Evolutionary conservation across 1,139 yeast species (phyloP).

Genomic region (Lodderomyces elongisporus): DNA sequence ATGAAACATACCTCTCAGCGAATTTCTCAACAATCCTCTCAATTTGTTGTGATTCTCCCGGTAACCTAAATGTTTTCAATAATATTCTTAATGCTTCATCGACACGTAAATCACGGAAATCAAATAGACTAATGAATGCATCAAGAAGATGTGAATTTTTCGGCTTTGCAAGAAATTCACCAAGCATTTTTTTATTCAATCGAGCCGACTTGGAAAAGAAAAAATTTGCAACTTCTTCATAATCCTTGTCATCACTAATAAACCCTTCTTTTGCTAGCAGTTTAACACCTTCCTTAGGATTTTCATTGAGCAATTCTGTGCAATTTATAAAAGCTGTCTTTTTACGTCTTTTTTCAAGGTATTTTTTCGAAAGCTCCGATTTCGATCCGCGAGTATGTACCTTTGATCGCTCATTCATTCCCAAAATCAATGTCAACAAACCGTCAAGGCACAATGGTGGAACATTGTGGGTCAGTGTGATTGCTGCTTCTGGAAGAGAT

Average conservation of each 20-base stretch:
- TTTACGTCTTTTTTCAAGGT: constrained; percentile 47
- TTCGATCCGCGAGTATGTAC: constrained; percentile 17
- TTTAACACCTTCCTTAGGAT: constrained; percentile 71
- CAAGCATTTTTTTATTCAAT: constrained; percentile 80
- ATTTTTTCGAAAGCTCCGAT: constrained; percentile 16
- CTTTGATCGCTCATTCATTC: constrained; percentile 57
- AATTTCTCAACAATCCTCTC: constrained; percentile 86
- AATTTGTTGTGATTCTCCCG: constrained; percentile 96
- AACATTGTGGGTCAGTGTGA: constrained; percentile 73
- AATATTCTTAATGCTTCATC: constrained; percentile 89
- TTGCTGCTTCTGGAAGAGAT: constrained; percentile 77
- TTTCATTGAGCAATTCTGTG: constrained; percentile 67
- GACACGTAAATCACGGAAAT: constrained; percentile 72
- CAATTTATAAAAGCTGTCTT: constrained; percentile 73
- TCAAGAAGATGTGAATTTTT: constrained; percentile 55
- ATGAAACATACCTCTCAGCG: constrained; percentile 68
- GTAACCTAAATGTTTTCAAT: constrained; percentile 80
- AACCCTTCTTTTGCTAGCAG: constrained; percentile 60
- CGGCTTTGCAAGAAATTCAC: constrained; percentile 81
- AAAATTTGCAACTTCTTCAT: constrained; percentile 66
- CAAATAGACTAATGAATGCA: constrained; percentile 65
- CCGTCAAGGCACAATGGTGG: constrained; percentile 96
- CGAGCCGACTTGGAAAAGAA: constrained; percentile 75
- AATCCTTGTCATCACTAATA: constrained; percentile 48
- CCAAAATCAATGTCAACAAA: constrained; percentile 61